These are phyloP conservation scores for Fraxinus baroniana DNA, from an alignment of 305 asterid genomes.

Conservation along the genomic window DNA sequence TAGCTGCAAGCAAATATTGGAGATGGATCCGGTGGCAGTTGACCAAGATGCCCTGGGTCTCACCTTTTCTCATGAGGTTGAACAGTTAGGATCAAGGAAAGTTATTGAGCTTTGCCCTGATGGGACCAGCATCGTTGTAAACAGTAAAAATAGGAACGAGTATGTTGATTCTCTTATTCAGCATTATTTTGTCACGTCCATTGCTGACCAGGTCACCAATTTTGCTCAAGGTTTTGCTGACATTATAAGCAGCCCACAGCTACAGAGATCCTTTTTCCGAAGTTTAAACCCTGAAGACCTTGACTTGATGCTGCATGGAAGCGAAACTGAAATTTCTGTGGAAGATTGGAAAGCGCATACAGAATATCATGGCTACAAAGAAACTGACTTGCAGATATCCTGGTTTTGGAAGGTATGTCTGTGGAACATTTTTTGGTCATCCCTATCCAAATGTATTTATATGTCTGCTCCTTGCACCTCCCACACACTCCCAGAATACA, in stretches of 20 bases:
- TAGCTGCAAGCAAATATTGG: conserved; percentile 84
- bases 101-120: conserved; percentile 60
- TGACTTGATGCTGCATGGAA: conserved; percentile 73
- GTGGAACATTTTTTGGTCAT: not conserved
- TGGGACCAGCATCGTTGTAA: conserved; percentile 57
- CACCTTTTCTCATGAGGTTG: conserved; percentile 70
- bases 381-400: conserved; percentile 65
- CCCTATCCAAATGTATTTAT: not conserved
- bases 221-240: conserved; percentile 71
- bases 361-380: conserved; percentile 64
- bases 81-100: conserved; percentile 73
- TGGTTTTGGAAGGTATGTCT: conserved; percentile 89
- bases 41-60: conserved; percentile 80
- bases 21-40: conserved; percentile 69
- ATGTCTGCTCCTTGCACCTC: not conserved
- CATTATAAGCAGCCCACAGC: conserved; percentile 37
- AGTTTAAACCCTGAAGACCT: conserved; percentile 70
- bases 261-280: conserved; percentile 55
- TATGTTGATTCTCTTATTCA: conserved; percentile 71
- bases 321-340: conserved; percentile 62
- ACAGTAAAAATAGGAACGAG: conserved; percentile 67
- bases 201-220: conserved; percentile 55
- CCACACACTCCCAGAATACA: not conserved
- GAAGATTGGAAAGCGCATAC: conserved; percentile 93
- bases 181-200: conserved; percentile 59